A percentile compares a stretch with the other conserved stretches of the same genome.
These are phyloP conservation scores for Globisporangium okanoganense DNA, from an alignment of 352 stramenopile species.

Conservation along the genomic window DNA sequence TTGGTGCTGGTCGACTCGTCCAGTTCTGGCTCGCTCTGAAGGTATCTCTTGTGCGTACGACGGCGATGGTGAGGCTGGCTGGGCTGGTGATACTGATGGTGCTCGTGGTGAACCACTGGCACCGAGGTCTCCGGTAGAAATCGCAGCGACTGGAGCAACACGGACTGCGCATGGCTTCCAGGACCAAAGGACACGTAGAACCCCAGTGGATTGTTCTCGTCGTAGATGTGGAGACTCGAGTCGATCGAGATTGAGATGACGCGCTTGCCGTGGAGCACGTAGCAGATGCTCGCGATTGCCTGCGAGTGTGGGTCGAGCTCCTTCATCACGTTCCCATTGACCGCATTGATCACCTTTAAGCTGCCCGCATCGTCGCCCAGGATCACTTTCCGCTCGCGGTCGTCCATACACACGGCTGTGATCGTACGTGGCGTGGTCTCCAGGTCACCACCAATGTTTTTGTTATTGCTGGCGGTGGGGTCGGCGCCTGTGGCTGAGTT, in stretches of 20 bases:
- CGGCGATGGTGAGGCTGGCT: not conserved
- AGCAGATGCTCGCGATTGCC: constrained; percentile 48
- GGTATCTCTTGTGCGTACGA: not conserved
- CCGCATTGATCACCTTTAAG: constrained; percentile 65
- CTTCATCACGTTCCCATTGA: constrained; percentile 86
- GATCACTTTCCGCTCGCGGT: constrained; percentile 78
- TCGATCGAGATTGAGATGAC: constrained; percentile 61
- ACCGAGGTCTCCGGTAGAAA: constrained; percentile 27
- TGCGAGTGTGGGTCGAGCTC: constrained; percentile 50
- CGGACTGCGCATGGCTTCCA: constrained; percentile 44
- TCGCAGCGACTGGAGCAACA: constrained; percentile 52
- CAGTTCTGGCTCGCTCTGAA: not conserved
- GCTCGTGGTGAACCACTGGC: not conserved
- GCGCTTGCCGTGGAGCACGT: constrained; percentile 56
- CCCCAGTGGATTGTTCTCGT: constrained; percentile 65
- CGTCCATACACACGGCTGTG: constrained; percentile 75
- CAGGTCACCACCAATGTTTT: not conserved
- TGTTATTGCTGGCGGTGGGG: constrained; percentile 5
- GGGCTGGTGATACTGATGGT: not conserved
- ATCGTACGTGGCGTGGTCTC: constrained; percentile 29
- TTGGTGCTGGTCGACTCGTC: not conserved
- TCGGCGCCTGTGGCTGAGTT: not conserved
- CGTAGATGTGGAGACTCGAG: constrained; percentile 57
- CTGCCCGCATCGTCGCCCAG: constrained; percentile 64
- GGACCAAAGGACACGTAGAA: constrained; percentile 65